Conservation (phyloP, 305 asterid species). For the Fraxinus sp. region DNA sequence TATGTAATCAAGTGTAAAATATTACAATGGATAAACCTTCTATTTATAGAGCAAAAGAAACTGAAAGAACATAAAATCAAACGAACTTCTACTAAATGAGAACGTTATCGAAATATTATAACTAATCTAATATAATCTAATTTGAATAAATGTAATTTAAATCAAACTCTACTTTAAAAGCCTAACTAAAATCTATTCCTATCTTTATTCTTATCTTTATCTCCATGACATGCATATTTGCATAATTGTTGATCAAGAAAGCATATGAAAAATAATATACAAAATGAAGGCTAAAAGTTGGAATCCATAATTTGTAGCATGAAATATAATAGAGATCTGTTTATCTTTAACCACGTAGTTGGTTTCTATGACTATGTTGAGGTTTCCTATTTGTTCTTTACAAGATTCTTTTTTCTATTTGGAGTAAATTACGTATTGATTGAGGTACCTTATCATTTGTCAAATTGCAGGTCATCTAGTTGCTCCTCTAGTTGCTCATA, state of each 20-base stretch:
- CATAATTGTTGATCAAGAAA: background rate
- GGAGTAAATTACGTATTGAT: background rate
- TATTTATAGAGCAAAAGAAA: too few relatives aligned
- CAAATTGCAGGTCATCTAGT: constrained; percentile 61
- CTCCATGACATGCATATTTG: background rate
- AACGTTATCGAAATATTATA: too few relatives aligned
- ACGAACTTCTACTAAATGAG: too few relatives aligned
- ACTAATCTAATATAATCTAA: too few relatives aligned
- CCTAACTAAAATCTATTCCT: too few relatives aligned
- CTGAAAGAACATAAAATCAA: too few relatives aligned
- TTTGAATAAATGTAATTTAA: too few relatives aligned
- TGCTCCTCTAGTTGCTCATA: constrained; percentile 81
- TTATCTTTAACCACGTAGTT: background rate
- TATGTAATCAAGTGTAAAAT: too few relatives aligned
- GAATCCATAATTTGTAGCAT: background rate
- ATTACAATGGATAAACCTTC: too few relatives aligned
- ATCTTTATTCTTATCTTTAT: too few relatives aligned
- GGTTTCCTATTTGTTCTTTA: background rate
- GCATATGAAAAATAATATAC: background rate
- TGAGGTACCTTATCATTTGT: constrained; percentile 14
- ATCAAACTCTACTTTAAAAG: too few relatives aligned
- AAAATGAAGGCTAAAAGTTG: background rate
- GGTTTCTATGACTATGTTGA: background rate
- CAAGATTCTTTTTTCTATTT: background rate
- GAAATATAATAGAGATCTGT: background rate